Evolutionary conservation across 768 basidiomycete species (phyloP), one percentile per base, ranked within the genome.

Genomic region (Termitomyces heimii): DNA sequence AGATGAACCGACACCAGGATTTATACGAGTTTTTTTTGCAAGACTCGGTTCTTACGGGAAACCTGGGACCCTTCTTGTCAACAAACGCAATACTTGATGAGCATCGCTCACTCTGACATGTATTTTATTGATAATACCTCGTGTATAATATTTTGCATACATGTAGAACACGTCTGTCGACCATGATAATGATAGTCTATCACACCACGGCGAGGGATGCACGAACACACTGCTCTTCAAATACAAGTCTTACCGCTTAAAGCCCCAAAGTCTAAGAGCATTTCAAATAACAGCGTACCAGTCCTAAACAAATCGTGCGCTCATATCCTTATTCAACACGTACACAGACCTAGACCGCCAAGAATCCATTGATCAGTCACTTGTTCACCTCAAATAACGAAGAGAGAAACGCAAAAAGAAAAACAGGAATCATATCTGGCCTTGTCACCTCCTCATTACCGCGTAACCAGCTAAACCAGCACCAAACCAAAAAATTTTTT

Each of bases 341-440:
- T n/a, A n/a, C n/a, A n/a, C n/a, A 31, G 9, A 47, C 34, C 47
- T 48, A 31, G 5, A 48, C 31, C 28, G 44, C 26, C 16, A 22
- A 54, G 50, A 31, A 54, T 43, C 50, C 29, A n/a, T n/a, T n/a
- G n/a, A 50, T 57, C 50, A 64, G 66, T 60, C 54, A 28, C n/a
- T 39, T 37, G 28, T 53, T 54, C 29, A 16, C 37, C 44, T 18
- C 28, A 6, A 40, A 4, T 37, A 5, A 53, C 22, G 8, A 39
- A 34, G 44, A 44, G n/a, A n/a, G n/a, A n/a, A n/a, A n/a, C n/a
- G n/a, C n/a, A 47, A 14, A 14, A 62, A 54, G 31, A 29, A 16
- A 54, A 40, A 29, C 3, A 51, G 54, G 49, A 56, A 73, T 92
- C 89, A 92, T 86, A 90, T 92, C 90, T 92, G 90, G 90, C 90